These are phyloP conservation scores for Coemansia sp. DNA, from an alignment of 192 early-diverging fungal genomes.

Conservation along the genomic window DNA sequence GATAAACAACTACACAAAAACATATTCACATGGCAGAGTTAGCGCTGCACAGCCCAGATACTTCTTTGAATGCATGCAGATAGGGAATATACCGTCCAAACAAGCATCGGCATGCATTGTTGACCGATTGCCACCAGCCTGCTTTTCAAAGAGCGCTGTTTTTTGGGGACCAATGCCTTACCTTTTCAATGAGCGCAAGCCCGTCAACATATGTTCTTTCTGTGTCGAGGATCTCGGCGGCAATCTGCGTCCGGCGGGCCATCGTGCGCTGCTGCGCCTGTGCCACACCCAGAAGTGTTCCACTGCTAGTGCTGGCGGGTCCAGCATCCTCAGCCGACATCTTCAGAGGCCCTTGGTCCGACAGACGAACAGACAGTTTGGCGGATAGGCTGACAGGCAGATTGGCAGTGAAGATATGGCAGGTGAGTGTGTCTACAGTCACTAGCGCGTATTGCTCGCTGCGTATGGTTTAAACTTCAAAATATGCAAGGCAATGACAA, in stretches of 20 bases:
- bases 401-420: neutral
- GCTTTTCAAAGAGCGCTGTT: neutral
- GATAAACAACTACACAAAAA: conserved; percentile 42
- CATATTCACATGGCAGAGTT: neutral
- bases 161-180: conserved; percentile 15
- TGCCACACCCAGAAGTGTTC: neutral
- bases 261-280: conserved; percentile 19
- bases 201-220: conserved; percentile 85
- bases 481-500: neutral
- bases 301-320: conserved; percentile 1
- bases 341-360: neutral
- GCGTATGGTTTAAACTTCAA: neutral
- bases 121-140: neutral
- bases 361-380: neutral
- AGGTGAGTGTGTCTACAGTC: neutral
- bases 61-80: neutral
- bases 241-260: conserved; percentile 57
- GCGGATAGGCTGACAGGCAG: neutral
- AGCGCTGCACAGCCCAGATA: neutral
- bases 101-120: conserved; percentile 1
- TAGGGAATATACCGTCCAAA: neutral
- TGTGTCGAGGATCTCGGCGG: conserved; percentile 78
- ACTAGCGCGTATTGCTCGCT: neutral
- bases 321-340: conserved; percentile 33
- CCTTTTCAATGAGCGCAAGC: conserved; percentile 57